Conservation (phyloP, 495 filamentous ascomycete species). For the Parathielavia hyrcaniae region DNA sequence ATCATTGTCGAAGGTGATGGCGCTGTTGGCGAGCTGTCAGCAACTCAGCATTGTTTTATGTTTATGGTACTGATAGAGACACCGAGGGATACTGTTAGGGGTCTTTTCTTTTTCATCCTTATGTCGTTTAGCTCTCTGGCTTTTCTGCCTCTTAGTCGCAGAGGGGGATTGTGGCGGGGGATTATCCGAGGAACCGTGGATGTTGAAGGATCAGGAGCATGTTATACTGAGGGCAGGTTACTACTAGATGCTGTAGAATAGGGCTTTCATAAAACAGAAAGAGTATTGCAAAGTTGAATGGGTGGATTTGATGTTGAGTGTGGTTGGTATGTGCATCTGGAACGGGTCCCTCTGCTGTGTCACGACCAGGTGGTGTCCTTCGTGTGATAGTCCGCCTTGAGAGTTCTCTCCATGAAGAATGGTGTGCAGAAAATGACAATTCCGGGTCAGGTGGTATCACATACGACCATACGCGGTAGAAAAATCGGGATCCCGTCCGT, state of each 20-base stretch:
- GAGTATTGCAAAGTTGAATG: not conserved
- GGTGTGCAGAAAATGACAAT: too few species aligned
- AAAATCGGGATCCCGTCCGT: too few species aligned
- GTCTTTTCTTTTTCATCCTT: slow-evolving; percentile 11
- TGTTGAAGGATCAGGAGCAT: slow-evolving; percentile 9
- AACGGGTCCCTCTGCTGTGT: too few species aligned
- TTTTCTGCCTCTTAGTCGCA: slow-evolving; percentile 10
- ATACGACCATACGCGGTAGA: too few species aligned
- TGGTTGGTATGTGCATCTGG: too few species aligned
- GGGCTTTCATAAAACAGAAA: slow-evolving; percentile 19
- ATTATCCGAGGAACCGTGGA: too few species aligned
- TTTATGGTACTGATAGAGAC: not conserved
- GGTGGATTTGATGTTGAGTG: not conserved
- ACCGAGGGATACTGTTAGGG: slow-evolving; percentile 10
- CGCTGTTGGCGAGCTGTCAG: not conserved
- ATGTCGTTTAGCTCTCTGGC: slow-evolving; percentile 17
- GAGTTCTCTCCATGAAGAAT: too few species aligned
- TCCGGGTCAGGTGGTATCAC: too few species aligned
- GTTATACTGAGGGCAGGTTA: slow-evolving; percentile 25
- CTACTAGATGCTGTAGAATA: slow-evolving; percentile 29
- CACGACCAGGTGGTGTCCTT: too few species aligned
- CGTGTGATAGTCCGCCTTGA: too few species aligned
- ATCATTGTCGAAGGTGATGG: not conserved
- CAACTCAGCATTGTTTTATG: not conserved
- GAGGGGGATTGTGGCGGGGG: not conserved